These are phyloP conservation scores for Ogataea naganishii DNA, from an alignment of 805 yeast species.

Conservation along the genomic window DNA sequence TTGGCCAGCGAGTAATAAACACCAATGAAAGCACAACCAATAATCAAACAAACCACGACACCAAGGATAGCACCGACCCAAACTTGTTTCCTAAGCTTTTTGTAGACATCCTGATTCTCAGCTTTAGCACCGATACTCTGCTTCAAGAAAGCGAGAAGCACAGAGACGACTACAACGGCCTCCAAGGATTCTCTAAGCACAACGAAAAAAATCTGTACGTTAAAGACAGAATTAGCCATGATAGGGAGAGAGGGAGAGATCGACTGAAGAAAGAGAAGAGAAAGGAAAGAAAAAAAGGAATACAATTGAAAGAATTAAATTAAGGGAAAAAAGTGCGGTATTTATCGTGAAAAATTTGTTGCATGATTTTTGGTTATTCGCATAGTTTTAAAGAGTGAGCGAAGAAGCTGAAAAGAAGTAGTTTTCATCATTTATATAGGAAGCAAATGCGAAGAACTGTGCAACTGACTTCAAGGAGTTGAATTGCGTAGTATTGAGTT, in stretches of 20 bases:
- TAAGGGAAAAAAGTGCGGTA: too few species aligned
- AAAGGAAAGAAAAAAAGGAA: conserved; percentile 1
- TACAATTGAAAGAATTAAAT: not conserved
- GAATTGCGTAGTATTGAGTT: too few species aligned
- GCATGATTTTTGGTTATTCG: too few species aligned
- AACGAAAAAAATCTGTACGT: conserved; percentile 74
- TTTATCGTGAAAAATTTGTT: too few species aligned
- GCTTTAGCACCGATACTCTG: conserved; percentile 64
- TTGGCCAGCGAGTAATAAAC: conserved; percentile 74
- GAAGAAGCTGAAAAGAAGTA: too few species aligned
- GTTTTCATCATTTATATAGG: too few species aligned
- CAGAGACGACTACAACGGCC: conserved; percentile 88
- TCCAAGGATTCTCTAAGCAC: conserved; percentile 92
- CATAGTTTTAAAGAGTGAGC: too few species aligned
- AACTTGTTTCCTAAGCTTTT: conserved; percentile 63
- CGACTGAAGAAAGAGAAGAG: not conserved
- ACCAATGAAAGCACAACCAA: conserved; percentile 94
- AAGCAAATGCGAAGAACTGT: too few species aligned
- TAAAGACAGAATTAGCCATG: conserved; percentile 38
- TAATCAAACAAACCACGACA: conserved; percentile 63
- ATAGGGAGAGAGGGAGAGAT: conserved; percentile 2
- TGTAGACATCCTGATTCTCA: conserved; percentile 45
- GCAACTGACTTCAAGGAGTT: too few species aligned
- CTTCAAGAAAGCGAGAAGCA: conserved; percentile 81
- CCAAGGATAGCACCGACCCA: conserved; percentile 80